phyloP scores from a whole-genome alignment of 257 asterid species.

The Gentiana macrophylla region DNA sequence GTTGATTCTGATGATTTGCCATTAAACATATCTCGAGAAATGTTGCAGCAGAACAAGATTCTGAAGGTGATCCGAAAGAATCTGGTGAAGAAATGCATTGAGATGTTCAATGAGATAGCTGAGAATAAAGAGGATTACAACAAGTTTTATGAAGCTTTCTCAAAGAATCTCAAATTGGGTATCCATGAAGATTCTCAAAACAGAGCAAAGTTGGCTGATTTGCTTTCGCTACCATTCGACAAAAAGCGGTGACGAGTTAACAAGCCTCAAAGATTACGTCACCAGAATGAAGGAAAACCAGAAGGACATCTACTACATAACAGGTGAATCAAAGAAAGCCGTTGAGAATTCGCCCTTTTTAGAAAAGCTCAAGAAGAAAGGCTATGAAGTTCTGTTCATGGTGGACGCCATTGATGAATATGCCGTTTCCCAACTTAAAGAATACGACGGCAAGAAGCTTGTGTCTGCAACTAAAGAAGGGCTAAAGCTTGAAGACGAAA shows the following conservation, averaged over 20 bases:
- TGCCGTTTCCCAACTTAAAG: conserved; percentile 64
- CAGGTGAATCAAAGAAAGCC: conserved; percentile 72
- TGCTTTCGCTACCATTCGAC: conserved; percentile 46
- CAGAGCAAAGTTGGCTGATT: conserved; percentile 40
- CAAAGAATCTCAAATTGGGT: conserved; percentile 50
- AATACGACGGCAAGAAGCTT: conserved; percentile 69
- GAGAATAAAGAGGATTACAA: conserved; percentile 54
- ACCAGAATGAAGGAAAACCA: conserved; percentile 88
- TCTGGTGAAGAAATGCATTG: conserved; percentile 52
- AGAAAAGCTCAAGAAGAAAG: conserved; percentile 72
- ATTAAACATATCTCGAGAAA: conserved; percentile 43
- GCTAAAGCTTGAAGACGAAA: conserved; percentile 59
- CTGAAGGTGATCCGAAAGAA: conserved; percentile 58
- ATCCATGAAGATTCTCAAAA: conserved; percentile 46
- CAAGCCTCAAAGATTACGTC: conserved; percentile 67
- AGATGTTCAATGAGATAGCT: conserved; percentile 48
- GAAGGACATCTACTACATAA: conserved; percentile 63
- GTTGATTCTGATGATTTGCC: conserved; percentile 57
- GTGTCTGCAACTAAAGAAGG: conserved; percentile 80
- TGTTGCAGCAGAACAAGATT: conserved; percentile 50
- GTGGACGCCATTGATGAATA: conserved; percentile 83
- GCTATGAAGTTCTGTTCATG: conserved; percentile 70
- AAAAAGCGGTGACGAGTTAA: conserved; percentile 60
- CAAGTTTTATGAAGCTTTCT: conserved; percentile 48
- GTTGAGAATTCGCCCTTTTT: conserved; percentile 73